phyloP scores from a whole-genome alignment of 2,329 filamentous ascomycete genomes.

The Trichoderma hamatum region DNA sequence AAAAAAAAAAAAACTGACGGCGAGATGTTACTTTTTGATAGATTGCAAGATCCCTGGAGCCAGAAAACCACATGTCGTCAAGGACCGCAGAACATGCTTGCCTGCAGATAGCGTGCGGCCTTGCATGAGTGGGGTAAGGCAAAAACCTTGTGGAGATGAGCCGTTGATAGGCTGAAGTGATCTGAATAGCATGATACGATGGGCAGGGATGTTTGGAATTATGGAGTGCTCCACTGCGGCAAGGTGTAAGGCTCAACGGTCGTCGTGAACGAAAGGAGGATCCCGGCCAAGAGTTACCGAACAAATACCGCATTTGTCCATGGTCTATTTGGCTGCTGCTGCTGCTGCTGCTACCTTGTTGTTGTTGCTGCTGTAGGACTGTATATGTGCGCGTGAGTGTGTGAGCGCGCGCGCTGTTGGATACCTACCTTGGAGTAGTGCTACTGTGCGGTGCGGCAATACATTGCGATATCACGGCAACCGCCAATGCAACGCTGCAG shows the following conservation, averaged over 20 bases:
- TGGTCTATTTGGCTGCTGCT: background rate
- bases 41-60: constrained; percentile 15
- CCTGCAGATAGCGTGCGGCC: constrained; percentile 26
- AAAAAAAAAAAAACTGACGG: background rate
- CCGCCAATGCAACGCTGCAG: background rate
- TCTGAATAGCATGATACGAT: constrained; percentile 14
- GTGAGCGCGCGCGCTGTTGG: background rate
- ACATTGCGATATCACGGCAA: background rate
- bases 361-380: background rate
- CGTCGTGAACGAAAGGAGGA: background rate
- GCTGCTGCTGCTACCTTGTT: background rate
- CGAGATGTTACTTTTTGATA: background rate
- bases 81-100: constrained; percentile 27
- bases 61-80: constrained; percentile 12
- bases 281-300: background rate
- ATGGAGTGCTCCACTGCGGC: constrained; percentile 23
- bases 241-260: constrained; percentile 17
- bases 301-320: background rate
- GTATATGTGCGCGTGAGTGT: background rate
- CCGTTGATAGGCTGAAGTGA: constrained; percentile 23
- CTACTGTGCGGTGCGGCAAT: background rate
- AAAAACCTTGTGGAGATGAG: constrained; percentile 4
- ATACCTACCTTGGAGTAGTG: background rate
- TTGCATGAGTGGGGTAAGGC: constrained; percentile 19
- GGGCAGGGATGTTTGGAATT: constrained; percentile 18